These are phyloP conservation scores for Candida anglica DNA, from an alignment of 805 yeast species.

Conservation along the genomic window DNA sequence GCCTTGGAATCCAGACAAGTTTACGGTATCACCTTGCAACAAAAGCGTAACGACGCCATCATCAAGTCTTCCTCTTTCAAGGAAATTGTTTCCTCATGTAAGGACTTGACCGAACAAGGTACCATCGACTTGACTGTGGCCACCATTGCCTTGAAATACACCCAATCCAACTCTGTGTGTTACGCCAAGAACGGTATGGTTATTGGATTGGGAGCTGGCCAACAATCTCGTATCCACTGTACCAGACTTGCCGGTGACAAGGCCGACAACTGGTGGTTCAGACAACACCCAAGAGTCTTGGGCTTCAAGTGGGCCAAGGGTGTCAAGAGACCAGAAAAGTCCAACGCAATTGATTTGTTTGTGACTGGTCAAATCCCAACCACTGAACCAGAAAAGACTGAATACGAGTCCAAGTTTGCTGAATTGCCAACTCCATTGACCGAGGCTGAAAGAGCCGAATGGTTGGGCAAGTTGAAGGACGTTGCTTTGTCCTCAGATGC, in stretches of 20 bases:
- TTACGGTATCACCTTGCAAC: constrained; percentile 91
- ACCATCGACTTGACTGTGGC: constrained; percentile 93
- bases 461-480: constrained; percentile 74
- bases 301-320: constrained; percentile 98
- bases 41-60: constrained; percentile 96
- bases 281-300: constrained; percentile 95
- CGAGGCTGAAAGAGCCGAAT: constrained; percentile 76
- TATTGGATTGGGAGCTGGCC: constrained; percentile 98
- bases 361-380: constrained; percentile 91
- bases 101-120: constrained; percentile 87
- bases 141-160: constrained; percentile 93
- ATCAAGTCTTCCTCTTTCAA: constrained; percentile 86
- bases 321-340: constrained; percentile 96
- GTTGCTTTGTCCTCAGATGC: constrained; percentile 97
- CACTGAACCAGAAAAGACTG: constrained; percentile 87
- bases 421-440: constrained; percentile 82
- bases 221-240: constrained; percentile 98
- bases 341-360: constrained; percentile 93
- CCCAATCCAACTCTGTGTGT: constrained; percentile 98
- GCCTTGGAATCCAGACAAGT: constrained; percentile 87
- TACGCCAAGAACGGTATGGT: constrained; percentile 99
- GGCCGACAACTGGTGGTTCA: constrained; percentile 99
- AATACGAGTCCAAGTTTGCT: constrained; percentile 86
- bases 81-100: constrained; percentile 86
- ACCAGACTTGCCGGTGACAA: constrained; percentile 99